Percentiles rank a stretch among this genome's conserved stretches.
Conservation (phyloP, 208 protist species). For the Blechomonas ayalai region DNA sequence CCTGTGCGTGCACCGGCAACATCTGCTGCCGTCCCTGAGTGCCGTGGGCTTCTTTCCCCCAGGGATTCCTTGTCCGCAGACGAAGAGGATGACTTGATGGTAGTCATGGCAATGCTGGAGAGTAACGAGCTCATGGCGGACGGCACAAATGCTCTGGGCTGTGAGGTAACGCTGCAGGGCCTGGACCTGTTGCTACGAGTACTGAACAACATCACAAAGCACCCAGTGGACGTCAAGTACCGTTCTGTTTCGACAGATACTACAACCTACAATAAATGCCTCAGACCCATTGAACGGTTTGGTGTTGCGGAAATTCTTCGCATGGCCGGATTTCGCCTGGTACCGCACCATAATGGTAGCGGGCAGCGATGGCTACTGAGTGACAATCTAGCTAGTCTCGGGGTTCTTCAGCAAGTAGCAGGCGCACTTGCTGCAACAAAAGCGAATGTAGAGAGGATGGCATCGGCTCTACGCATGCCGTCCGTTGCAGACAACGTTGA, state of each 20-base stretch:
- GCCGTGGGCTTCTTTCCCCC: slow-evolving; percentile 17
- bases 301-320: slow-evolving; percentile 48
- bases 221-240: slow-evolving; percentile 52
- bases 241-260: slow-evolving; percentile 43
- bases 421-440: slow-evolving; percentile 30
- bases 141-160: slow-evolving; percentile 13
- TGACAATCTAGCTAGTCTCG: slow-evolving; percentile 37
- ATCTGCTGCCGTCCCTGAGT: background rate
- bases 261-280: slow-evolving; percentile 47
- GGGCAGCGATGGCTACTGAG: slow-evolving; percentile 51
- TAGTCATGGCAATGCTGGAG: slow-evolving; percentile 52
- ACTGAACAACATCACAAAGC: slow-evolving; percentile 39
- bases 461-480: too few species aligned
- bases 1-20: background rate
- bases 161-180: slow-evolving; percentile 27
- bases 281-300: slow-evolving; percentile 54
- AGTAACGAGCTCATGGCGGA: slow-evolving; percentile 50
- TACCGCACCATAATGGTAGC: slow-evolving; percentile 20
- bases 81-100: slow-evolving; percentile 56
- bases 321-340: slow-evolving; percentile 50
- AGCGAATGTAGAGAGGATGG: too few species aligned
- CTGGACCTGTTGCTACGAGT: slow-evolving; percentile 30
- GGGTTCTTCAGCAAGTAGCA: slow-evolving; percentile 35
- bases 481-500: too few species aligned
- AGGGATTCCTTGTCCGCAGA: slow-evolving; percentile 24